Evolutionary conservation across 139 green algal genomes (phyloP).

Genomic region (Chlamydomonas asymmetrica): DNA sequence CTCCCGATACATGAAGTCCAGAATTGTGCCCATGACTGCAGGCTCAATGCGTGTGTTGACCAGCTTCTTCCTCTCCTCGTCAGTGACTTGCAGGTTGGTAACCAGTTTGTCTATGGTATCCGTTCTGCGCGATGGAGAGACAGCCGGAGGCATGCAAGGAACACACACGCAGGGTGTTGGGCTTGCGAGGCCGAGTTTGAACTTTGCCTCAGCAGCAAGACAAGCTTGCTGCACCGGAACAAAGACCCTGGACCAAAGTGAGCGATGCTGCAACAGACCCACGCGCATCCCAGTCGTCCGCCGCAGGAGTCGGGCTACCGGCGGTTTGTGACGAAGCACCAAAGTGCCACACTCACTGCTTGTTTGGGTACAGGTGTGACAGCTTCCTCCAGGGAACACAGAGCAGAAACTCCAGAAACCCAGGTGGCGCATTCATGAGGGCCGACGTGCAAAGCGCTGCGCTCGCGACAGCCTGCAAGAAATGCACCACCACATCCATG

Average conservation of each 20-base stretch:
- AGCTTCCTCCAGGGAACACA: constrained; percentile 74
- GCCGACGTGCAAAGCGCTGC: constrained; percentile 54
- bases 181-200: no score
- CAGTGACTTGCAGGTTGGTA: constrained; percentile 47
- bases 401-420: constrained; percentile 80
- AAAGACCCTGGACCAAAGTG: no score
- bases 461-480: constrained; percentile 55
- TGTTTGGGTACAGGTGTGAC: constrained; percentile 47
- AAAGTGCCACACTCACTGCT: neutral
- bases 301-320: no score
- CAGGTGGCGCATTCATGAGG: constrained; percentile 66
- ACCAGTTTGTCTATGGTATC: constrained; percentile 47
- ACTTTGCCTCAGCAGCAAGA: no score
- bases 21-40: constrained; percentile 46
- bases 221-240: no score
- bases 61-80: constrained; percentile 47
- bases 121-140: no score
- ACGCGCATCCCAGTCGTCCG: no score
- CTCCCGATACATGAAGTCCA: constrained; percentile 68
- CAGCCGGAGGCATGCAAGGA: no score
- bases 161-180: no score
- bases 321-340: no score
- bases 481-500: no score
- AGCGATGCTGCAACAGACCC: no score
- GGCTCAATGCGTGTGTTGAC: constrained; percentile 63